Evolutionary conservation across 1,284 basidiomycete species (phyloP), one percentile per base, ranked within the genome.

Genomic region (Hortiboletus rubellus): DNA sequence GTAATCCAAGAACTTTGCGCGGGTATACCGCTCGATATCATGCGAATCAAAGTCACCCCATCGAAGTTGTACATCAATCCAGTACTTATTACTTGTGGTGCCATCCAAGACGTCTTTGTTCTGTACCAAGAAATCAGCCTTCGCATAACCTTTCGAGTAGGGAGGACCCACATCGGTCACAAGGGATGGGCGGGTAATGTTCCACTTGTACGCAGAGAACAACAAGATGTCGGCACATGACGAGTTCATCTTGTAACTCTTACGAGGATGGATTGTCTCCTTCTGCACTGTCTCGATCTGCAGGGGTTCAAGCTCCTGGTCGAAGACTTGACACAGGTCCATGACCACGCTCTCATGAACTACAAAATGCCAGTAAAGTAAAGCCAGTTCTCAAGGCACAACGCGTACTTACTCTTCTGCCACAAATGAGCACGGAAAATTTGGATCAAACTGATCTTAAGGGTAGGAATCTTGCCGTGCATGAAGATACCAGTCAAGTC

Each of bases 241-340:
- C 12, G 96, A 97, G 76, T 98, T 99, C 94, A 99, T 98, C 83
- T 98, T 98, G 86, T 99, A 99, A 81, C 94, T 97, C 82, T 98
- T 99, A 77, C 96, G 91, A 68, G 97, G 96, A 75, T 93, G 96
- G 63, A 99, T 98, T 1, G 96, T 98, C 77, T 99, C 96, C 78
- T 99, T 99, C 75, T 99, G 97, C 2, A 99, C 97, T 0, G 96
- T 98, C 80, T 99, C 97, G 69, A 99, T 99, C 68, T 98, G 95
- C 7, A 99, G 78, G 0, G 97, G 96, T 73, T 99, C 97, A 40
- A 99, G 83, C 70, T 99, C 96, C 76, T 98, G 96, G 77, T 99
- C 97, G 67, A 99, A 97, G 18, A 99, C 96, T 83, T 99, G 96
- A 78, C 94, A 96, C 83, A 98, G 76, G 80, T 98, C 96, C 96